Evolutionary conservation across 768 basidiomycete genomes (phyloP).

Genomic region (Psilocybe azurescens): DNA sequence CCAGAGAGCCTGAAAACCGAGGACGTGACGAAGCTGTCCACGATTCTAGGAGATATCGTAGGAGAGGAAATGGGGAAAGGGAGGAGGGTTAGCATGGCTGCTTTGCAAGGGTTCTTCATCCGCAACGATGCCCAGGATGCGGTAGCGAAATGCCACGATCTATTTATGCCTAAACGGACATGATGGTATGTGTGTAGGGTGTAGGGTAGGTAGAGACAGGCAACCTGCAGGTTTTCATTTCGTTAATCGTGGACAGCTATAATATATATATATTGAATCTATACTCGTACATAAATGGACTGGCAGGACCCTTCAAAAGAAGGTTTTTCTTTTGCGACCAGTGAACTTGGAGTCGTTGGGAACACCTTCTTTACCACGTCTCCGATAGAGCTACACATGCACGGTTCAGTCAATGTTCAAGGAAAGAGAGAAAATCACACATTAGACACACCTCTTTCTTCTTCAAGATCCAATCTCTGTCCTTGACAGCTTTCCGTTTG

Average conservation of each 20-base stretch:
- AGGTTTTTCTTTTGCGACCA: slow-evolving; percentile 82
- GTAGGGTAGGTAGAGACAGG: neutral
- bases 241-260: neutral
- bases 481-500: slow-evolving; percentile 76
- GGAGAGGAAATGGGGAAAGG: slow-evolving; percentile 55
- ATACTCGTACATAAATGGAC: neutral
- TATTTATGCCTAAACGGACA: slow-evolving; percentile 40
- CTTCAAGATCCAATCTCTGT: slow-evolving; percentile 91
- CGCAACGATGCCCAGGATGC: slow-evolving; percentile 65
- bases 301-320: slow-evolving; percentile 56
- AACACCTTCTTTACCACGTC: slow-evolving; percentile 85
- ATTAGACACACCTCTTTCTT: slow-evolving; percentile 84
- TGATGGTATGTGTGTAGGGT: slow-evolving; percentile 8
- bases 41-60: slow-evolving; percentile 58
- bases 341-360: slow-evolving; percentile 90
- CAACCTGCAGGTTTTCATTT: neutral
- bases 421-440: neutral
- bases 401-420: neutral
- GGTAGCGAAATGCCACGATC: slow-evolving; percentile 51
- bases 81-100: slow-evolving; percentile 89
- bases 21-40: slow-evolving; percentile 51
- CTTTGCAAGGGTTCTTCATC: slow-evolving; percentile 95
- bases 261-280: neutral
- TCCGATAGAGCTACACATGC: slow-evolving; percentile 69
- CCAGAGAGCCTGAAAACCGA: slow-evolving; percentile 33